These are phyloP conservation scores for Hirschioporus abietinus DNA, from an alignment of 768 basidiomycete species.

Conservation along the genomic window DNA sequence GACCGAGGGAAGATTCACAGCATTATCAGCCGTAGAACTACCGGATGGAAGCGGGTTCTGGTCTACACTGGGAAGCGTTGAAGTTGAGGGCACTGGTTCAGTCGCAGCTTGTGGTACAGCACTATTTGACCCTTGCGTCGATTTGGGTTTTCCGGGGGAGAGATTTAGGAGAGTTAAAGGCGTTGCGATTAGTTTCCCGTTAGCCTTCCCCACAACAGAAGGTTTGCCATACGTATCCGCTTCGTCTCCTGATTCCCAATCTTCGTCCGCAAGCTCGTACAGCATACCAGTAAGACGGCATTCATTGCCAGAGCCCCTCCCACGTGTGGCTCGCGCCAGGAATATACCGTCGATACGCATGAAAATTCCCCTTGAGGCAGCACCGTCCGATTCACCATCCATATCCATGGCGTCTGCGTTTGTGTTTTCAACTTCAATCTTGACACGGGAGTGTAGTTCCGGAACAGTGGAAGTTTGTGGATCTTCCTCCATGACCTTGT, in stretches of 20 bases:
- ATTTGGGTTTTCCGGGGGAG: not conserved
- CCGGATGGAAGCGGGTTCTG: too few species aligned
- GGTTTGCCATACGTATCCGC: not conserved
- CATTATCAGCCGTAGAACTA: not conserved
- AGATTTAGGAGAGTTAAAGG: not conserved
- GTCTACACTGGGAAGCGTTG: too few species aligned
- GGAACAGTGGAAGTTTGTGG: too few species aligned
- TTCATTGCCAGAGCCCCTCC: slow-evolving; percentile 40
- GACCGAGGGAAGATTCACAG: not conserved
- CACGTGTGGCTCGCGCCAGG: slow-evolving; percentile 49
- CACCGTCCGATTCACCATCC: slow-evolving; percentile 30
- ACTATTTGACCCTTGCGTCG: not conserved
- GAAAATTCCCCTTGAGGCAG: slow-evolving; percentile 61
- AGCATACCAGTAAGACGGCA: slow-evolving; percentile 68
- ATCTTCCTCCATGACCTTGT: not conserved
- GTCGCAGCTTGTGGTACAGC: not conserved
- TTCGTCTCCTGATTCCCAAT: slow-evolving; percentile 47
- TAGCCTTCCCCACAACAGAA: slow-evolving; percentile 17
- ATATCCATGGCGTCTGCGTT: slow-evolving; percentile 7
- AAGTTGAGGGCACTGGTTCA: not conserved
- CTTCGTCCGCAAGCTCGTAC: slow-evolving; percentile 73
- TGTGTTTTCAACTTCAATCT: not conserved
- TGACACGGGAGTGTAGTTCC: too few species aligned
- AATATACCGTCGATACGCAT: slow-evolving; percentile 65
- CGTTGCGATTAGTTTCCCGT: slow-evolving; percentile 16